Evolutionary conservation across 1,284 basidiomycete genomes (phyloP).

Genomic region (Neotropicomus parvogracilis): DNA sequence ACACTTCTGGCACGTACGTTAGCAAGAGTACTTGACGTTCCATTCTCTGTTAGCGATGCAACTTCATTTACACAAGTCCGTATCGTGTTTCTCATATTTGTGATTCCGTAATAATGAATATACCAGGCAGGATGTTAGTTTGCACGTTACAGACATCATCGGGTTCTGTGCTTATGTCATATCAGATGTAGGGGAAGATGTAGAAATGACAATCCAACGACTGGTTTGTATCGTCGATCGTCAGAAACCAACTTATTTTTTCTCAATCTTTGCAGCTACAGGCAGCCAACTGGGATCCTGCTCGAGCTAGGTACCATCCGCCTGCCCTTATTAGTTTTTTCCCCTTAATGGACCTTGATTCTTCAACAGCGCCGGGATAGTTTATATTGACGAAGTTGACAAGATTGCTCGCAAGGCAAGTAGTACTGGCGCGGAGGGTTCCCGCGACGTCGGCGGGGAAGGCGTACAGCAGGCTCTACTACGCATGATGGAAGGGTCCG

Average conservation of each 20-base stretch:
- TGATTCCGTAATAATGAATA: constrained; percentile 10
- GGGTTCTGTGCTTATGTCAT: constrained; percentile 15
- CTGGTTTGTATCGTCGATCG: constrained; percentile 46
- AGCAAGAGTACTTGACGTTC: constrained; percentile 84
- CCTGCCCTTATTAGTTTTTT: neutral
- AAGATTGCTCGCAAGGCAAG: constrained; percentile 77
- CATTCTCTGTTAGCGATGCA: constrained; percentile 87
- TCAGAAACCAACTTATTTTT: neutral
- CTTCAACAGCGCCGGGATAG: constrained; percentile 72
- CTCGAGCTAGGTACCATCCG: constrained; percentile 59
- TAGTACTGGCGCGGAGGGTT: constrained; percentile 63
- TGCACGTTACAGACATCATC: constrained; percentile 2
- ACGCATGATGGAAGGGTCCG: constrained; percentile 89
- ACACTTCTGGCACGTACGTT: constrained; percentile 83
- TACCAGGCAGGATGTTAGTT: constrained; percentile 72
- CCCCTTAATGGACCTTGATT: constrained; percentile 11
- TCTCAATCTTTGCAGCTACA: constrained; percentile 51
- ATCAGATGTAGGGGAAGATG: constrained; percentile 90
- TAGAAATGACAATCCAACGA: constrained; percentile 84
- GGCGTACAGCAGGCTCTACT: constrained; percentile 93
- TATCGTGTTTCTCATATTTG: constrained; percentile 10
- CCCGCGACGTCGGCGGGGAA: constrained; percentile 92
- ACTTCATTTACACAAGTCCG: constrained; percentile 76
- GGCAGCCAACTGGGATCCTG: constrained; percentile 84
- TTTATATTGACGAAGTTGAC: constrained; percentile 96